Percentiles rank a stretch among this genome's conserved stretches.
phyloP scores from a whole-genome alignment of 2,329 filamentous ascomycete species.

The Colletotrichum tropicicola region DNA sequence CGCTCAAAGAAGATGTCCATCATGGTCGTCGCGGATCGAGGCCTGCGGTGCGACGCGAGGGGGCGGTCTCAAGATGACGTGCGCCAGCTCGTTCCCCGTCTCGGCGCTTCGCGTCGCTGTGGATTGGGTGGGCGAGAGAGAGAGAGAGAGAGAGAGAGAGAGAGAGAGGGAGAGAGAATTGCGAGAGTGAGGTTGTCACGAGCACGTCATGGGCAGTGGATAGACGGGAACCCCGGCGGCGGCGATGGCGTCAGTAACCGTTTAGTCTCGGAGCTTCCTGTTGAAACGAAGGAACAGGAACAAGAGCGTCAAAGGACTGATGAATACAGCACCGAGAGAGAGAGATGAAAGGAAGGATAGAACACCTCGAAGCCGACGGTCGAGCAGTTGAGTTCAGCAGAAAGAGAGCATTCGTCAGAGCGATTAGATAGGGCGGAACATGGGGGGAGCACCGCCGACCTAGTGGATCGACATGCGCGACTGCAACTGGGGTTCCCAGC shows the following conservation, averaged over 20 bases:
- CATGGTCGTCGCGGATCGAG: background rate
- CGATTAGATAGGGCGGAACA: constrained; percentile 12
- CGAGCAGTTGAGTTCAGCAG: background rate
- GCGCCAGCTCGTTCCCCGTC: background rate
- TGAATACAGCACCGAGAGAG: no score
- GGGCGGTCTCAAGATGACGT: background rate
- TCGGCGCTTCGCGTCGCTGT: background rate
- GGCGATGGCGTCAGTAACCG: background rate
- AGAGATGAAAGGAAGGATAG: background rate
- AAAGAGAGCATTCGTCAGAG: constrained; percentile 2
- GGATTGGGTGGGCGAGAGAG: background rate
- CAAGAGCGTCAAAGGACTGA: no score
- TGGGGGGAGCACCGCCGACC: constrained; percentile 4
- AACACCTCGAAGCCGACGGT: background rate
- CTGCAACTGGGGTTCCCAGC: background rate
- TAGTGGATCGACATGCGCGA: constrained; percentile 13
- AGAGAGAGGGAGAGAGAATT: background rate
- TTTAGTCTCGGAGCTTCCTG: background rate
- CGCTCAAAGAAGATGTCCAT: constrained; percentile 15
- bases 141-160: background rate
- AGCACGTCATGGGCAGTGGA: constrained; percentile 19
- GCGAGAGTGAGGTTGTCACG: background rate
- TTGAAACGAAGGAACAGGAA: background rate
- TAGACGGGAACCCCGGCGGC: no score
- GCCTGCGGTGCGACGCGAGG: background rate